These are phyloP conservation scores for Spergularia marina DNA, from an alignment of 148 eudicot species.

Conservation along the genomic window DNA sequence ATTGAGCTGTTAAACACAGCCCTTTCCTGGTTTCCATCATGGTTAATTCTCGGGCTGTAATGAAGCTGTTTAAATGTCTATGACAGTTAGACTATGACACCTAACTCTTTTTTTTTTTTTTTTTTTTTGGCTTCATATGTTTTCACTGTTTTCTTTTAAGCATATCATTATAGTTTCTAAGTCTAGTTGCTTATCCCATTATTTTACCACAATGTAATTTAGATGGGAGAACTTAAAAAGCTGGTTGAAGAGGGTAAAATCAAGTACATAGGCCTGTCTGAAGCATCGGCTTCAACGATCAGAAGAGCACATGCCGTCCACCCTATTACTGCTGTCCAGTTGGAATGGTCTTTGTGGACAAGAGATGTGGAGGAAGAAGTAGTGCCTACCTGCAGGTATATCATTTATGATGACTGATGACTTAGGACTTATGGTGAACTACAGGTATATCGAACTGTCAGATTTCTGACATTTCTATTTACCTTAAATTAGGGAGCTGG, in stretches of 20 bases:
- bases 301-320: slow-evolving; percentile 40
- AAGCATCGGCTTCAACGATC: slow-evolving; percentile 40
- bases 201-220: background rate
- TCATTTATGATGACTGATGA: background rate
- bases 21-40: background rate
- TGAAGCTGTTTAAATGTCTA: background rate
- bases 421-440: background rate
- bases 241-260: slow-evolving; percentile 38
- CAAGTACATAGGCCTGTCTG: slow-evolving; percentile 38
- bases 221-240: slow-evolving; percentile 43
- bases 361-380: slow-evolving; percentile 39
- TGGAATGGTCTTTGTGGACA: slow-evolving; percentile 43
- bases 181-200: background rate
- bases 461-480: background rate
- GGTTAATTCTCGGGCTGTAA: background rate
- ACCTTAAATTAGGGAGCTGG: slow-evolving; percentile 27
- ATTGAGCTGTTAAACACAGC: background rate
- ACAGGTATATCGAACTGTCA: background rate
- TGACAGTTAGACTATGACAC: too few relatives aligned
- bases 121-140: too few relatives aligned
- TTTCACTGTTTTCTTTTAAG: too few relatives aligned
- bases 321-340: slow-evolving; percentile 35
- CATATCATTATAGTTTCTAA: background rate
- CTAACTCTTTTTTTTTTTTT: too few relatives aligned
- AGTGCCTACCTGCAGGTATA: slow-evolving; percentile 39